Evolutionary conservation across 768 basidiomycete species (phyloP), one percentile per base, ranked within the genome.

Genomic region (Podaxis pistillaris): DNA sequence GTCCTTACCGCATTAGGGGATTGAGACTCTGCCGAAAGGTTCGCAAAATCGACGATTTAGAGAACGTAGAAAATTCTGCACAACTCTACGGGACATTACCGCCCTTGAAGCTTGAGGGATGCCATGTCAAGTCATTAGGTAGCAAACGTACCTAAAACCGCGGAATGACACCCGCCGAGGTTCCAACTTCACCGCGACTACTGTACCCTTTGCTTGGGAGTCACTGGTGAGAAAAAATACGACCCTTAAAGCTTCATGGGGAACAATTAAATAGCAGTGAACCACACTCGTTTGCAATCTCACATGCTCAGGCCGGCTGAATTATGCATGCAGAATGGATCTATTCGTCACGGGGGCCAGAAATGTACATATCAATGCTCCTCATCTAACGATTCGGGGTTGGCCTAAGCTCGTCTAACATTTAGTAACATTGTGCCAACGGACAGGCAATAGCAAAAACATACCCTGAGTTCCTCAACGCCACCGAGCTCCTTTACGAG

Each of bases 401-500:
- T 81, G 73, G 78, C 78, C 78, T 77, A 73, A 76, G 75, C 76
- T 78, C 70, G 8, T 9, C 33, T 33, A 9, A 33, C 33, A 33
- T 33, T 49, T 19, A 58, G 22, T 58, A 3, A 19, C 17, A 41
- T 19, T 19, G 15, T 46, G 15, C 19, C n/a, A 46, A 19, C 3
- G 15, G 3, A 19, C 44, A 46, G 44, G 19, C 15, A 28, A 63
- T 5, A n/a, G 54, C 33, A 50, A 36, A 30, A 30, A 69, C 82
- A 15, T 61, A 91, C 93, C 83, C 90, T 90, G 73, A 90, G 92
- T 68, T 84, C 87, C 65, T 90, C 86, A 60, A 89, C 66, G 12
- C 93, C 91, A 19, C 93, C 93, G 8, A 94, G 83, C 72, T 94
- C 93, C 60, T 74, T 81, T 38, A 88, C 85, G 37, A 94, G 80